A percentile compares a stretch with the other conserved stretches of the same genome.
Evolutionary conservation across 2,329 filamentous ascomycete species (phyloP).

Genomic region (Onygenales sp.): DNA sequence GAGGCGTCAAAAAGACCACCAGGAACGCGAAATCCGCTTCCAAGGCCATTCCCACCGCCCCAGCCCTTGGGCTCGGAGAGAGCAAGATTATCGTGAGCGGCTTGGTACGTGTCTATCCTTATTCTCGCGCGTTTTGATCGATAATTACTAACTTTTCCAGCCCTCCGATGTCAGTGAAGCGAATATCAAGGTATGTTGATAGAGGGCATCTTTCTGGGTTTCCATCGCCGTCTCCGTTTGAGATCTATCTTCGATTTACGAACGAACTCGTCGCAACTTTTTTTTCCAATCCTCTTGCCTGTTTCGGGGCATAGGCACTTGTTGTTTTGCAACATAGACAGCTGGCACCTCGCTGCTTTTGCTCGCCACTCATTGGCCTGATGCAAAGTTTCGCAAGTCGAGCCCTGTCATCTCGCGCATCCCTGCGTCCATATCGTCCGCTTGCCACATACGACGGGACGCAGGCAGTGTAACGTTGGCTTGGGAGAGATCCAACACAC

Average conservation of each 20-base stretch:
- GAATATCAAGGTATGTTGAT: conserved; percentile 99
- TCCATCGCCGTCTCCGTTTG: conserved; percentile 54
- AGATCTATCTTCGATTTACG: conserved; percentile 23
- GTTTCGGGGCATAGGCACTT: conserved; percentile 16
- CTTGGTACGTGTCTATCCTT: conserved; percentile 58
- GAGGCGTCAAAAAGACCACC: conserved; percentile 74
- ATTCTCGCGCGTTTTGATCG: conserved; percentile 8
- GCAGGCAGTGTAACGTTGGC: conserved; percentile 19
- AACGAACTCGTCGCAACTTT: conserved; percentile 25
- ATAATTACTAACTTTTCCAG: conserved; percentile 48
- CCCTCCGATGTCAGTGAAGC: conserved; percentile 91
- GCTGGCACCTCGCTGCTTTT: conserved; percentile 25
- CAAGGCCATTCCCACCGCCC: conserved; percentile 55
- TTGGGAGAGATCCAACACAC: conserved; percentile 1
- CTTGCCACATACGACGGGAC: conserved; percentile 13
- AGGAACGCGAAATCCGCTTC: conserved; percentile 36
- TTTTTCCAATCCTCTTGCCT: conserved; percentile 18
- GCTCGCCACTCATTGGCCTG: conserved; percentile 21
- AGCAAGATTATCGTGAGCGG: conserved; percentile 99
- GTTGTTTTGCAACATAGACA: conserved; percentile 19
- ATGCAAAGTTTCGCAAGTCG: conserved; percentile 40
- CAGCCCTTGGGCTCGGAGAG: conserved; percentile 54
- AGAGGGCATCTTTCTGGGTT: conserved; percentile 62
- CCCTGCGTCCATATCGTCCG: background rate
- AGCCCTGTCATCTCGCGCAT: conserved; percentile 38